Evolutionary conservation across 2,329 filamentous ascomycete genomes (phyloP).

Genomic region (Colletotrichum agaves): DNA sequence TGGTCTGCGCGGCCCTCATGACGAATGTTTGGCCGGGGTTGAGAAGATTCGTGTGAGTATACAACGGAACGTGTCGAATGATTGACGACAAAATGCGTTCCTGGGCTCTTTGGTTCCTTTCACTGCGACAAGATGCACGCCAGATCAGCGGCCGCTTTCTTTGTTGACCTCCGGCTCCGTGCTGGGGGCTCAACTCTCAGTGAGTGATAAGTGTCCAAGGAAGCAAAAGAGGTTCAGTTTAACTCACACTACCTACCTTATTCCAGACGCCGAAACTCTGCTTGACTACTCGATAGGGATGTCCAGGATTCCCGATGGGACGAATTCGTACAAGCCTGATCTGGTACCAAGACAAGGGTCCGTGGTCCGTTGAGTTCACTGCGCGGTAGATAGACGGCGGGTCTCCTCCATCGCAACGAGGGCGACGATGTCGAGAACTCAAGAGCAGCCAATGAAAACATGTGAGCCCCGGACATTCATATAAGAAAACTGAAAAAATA

Average conservation of each 20-base stretch:
- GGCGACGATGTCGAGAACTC: slow-evolving; percentile 49
- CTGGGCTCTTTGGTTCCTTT: background rate
- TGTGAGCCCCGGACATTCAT: slow-evolving; percentile 41
- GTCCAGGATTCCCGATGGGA: slow-evolving; percentile 53
- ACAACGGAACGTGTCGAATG: background rate
- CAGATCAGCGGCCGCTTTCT: slow-evolving; percentile 4
- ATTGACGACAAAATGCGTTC: background rate
- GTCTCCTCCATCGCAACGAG: slow-evolving; percentile 49
- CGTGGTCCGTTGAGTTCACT: slow-evolving; percentile 55
- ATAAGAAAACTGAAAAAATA: too few relatives aligned
- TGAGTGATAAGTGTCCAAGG: background rate
- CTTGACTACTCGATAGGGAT: slow-evolving; percentile 54
- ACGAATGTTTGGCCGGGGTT: background rate
- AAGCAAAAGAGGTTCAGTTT: background rate
- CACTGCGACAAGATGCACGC: slow-evolving; percentile 2
- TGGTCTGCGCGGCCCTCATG: background rate
- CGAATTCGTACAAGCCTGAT: slow-evolving; percentile 54
- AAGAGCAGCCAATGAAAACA: slow-evolving; percentile 47
- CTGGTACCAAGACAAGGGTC: slow-evolving; percentile 53
- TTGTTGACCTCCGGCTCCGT: slow-evolving; percentile 25
- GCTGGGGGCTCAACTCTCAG: slow-evolving; percentile 27
- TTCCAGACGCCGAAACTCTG: slow-evolving; percentile 47
- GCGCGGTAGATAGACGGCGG: slow-evolving; percentile 55
- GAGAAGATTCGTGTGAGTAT: background rate
- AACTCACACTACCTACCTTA: slow-evolving; percentile 10